Conservation (phyloP, 164 flowering plant genomes). For the Echeveria elegans region DNA sequence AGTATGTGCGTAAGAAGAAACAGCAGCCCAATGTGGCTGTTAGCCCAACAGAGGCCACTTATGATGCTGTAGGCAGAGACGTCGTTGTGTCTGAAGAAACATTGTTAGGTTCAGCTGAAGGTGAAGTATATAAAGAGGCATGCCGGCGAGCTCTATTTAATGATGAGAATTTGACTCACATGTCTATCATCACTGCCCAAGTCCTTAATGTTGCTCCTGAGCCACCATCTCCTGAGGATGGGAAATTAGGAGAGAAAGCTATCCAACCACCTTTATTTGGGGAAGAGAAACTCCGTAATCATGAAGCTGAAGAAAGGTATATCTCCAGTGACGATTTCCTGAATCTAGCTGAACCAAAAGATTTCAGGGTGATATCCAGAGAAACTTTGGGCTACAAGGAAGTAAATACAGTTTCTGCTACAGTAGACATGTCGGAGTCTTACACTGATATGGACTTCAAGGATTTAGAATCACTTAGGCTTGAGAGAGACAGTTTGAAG, state of each 20-base stretch:
- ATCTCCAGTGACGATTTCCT: background rate
- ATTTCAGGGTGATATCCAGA: background rate
- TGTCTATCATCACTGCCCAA: no score
- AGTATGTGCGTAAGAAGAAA: slow-evolving; percentile 5
- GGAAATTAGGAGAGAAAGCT: background rate
- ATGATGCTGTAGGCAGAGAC: background rate
- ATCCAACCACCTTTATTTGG: no score
- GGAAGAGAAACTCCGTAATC: background rate
- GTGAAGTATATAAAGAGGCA: background rate
- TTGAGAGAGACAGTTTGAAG: background rate
- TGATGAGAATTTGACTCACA: background rate
- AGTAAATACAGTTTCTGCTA: background rate
- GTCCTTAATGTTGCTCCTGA: no score
- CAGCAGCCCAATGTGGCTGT: background rate
- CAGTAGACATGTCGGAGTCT: background rate
- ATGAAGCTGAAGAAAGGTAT: background rate
- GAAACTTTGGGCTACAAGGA: background rate
- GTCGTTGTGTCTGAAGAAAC: background rate
- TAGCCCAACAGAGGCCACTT: background rate
- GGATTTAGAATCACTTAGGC: background rate
- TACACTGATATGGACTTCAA: background rate
- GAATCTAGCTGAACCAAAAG: background rate
- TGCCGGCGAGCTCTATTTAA: background rate
- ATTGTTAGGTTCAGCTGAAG: background rate
- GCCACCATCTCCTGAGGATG: background rate